Evolutionary conservation across 164 flowering plant genomes (phyloP).

Genomic region (Liquidambar formosana): DNA sequence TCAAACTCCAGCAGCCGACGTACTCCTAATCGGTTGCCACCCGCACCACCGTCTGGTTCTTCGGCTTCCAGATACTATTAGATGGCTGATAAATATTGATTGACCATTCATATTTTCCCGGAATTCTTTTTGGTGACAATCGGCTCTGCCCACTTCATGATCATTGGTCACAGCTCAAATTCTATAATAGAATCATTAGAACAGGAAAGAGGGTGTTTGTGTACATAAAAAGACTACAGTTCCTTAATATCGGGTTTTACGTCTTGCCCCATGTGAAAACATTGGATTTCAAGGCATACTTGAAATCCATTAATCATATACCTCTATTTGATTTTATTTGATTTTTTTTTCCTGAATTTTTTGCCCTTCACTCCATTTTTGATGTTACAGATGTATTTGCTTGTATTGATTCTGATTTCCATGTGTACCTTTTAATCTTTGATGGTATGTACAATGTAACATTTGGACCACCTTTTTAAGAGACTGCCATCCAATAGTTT

Average conservation of each 20-base stretch:
- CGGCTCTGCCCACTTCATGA: conserved; percentile 10
- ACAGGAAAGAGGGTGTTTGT: conserved; percentile 21
- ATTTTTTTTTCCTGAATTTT: not conserved
- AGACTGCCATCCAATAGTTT: not conserved
- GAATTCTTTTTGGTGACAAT: conserved; percentile 30
- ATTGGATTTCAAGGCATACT: conserved; percentile 21
- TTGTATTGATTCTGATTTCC: conserved; percentile 14
- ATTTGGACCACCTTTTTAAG: conserved; percentile 3
- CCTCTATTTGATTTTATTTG: conserved; percentile 14
- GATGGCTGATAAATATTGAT: conserved; percentile 14
- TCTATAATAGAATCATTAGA: conserved; percentile 13
- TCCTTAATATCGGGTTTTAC: too few relatives aligned
- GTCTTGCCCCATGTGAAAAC: not conserved
- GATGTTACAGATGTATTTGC: conserved; percentile 24
- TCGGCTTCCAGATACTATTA: conserved; percentile 53
- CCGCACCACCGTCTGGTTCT: conserved; percentile 81
- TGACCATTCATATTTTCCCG: conserved; percentile 20
- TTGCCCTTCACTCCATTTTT: conserved; percentile 13
- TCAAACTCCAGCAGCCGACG: conserved; percentile 76
- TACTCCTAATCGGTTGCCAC: conserved; percentile 87
- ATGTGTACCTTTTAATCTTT: conserved; percentile 4
- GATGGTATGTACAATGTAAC: conserved; percentile 15
- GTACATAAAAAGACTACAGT: conserved; percentile 26
- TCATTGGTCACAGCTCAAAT: conserved; percentile 12
- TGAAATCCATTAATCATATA: conserved; percentile 24